Conservation (phyloP, 2,329 filamentous ascomycete species). For the Monosporascus sp. region DNA sequence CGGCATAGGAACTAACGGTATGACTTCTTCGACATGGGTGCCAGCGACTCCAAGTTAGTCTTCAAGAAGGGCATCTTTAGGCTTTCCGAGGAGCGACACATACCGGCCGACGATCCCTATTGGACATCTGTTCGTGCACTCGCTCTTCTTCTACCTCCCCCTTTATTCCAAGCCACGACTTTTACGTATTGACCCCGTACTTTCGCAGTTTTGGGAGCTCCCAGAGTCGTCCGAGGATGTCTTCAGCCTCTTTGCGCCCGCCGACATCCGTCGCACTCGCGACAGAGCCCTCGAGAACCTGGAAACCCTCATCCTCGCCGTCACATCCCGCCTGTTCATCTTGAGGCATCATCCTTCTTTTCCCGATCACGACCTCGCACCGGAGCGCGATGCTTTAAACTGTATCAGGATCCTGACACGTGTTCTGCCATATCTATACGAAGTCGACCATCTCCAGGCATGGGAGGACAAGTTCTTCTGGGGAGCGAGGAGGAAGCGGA, state of each 20-base stretch:
- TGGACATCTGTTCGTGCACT: constrained; percentile 74
- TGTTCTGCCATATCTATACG: constrained; percentile 85
- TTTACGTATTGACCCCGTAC: constrained; percentile 11
- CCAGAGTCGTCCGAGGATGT: constrained; percentile 94
- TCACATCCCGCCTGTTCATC: constrained; percentile 76
- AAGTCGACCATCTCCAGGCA: constrained; percentile 71
- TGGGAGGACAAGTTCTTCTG: constrained; percentile 98
- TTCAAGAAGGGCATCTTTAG: constrained; percentile 99
- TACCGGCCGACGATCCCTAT: constrained; percentile 82
- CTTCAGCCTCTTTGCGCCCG: constrained; percentile 89
- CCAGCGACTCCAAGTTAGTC: constrained; percentile 96
- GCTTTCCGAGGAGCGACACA: constrained; percentile 85
- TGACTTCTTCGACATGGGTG: constrained; percentile 65
- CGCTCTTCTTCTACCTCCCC: constrained; percentile 1
- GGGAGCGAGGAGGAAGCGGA: constrained; percentile 68
- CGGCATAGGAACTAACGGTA: constrained; percentile 13
- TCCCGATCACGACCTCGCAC: constrained; percentile 78
- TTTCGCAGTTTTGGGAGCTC: constrained; percentile 83
- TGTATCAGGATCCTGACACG: constrained; percentile 89
- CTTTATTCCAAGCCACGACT: neutral
- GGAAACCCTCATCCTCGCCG: constrained; percentile 78
- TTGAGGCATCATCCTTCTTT: constrained; percentile 88
- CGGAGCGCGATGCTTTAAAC: constrained; percentile 82
- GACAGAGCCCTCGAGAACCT: constrained; percentile 83
- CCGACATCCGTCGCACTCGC: constrained; percentile 81